These are phyloP conservation scores for Aspergillus incahuasiensis DNA, from an alignment of 495 filamentous ascomycete genomes.

Conservation along the genomic window DNA sequence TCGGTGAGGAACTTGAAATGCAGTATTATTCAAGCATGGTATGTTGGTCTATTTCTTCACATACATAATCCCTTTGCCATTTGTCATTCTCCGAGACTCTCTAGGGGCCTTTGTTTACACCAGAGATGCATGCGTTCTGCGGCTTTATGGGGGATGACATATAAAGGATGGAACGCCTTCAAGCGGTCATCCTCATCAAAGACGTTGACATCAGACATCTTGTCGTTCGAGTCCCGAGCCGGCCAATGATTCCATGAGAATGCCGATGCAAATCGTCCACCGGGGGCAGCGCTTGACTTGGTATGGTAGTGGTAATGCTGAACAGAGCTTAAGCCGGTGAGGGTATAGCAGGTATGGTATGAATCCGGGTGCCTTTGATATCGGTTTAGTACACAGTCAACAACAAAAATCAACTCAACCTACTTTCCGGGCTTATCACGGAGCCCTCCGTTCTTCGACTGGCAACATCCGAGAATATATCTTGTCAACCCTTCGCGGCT, in stretches of 20 bases:
- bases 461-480: conserved; percentile 87
- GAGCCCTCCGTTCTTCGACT: conserved; percentile 72
- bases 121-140: conserved; percentile 60
- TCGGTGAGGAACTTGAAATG: not conserved
- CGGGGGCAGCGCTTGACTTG: conserved; percentile 30
- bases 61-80: not conserved
- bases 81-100: not conserved
- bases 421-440: conserved; percentile 92
- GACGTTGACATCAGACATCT: conserved; percentile 29
- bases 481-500: conserved; percentile 77
- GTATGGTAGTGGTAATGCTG: conserved; percentile 71
- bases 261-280: conserved; percentile 43
- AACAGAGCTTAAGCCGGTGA: conserved; percentile 76
- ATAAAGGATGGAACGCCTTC: conserved; percentile 71
- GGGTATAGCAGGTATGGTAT: conserved; percentile 89
- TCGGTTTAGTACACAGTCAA: not conserved
- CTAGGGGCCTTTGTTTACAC: conserved; percentile 44
- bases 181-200: conserved; percentile 47
- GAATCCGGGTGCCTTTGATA: conserved; percentile 65
- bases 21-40: not conserved
- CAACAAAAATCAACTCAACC: conserved; percentile 27
- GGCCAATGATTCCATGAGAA: conserved; percentile 62
- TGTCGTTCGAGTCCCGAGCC: conserved; percentile 44
- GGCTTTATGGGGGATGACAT: conserved; percentile 69
- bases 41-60: not conserved